A percentile compares a stretch with the other conserved stretches of the same genome.
These are phyloP conservation scores for Kurtzmaniella cleridarum DNA, from an alignment of 805 yeast genomes.

Conservation along the genomic window DNA sequence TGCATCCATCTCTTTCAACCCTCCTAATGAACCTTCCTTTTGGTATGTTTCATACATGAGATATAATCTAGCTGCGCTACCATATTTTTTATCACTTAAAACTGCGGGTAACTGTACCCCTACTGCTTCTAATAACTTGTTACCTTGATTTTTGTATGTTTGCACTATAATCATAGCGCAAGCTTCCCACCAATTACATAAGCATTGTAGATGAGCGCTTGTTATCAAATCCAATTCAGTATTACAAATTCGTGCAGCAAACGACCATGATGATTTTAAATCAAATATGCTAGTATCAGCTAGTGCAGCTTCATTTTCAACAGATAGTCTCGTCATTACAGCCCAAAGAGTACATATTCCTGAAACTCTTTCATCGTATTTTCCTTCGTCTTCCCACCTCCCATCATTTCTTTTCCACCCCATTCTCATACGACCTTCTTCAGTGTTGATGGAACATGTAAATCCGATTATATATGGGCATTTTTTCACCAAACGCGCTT, in stretches of 20 bases:
- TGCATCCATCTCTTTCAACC: conserved; percentile 40
- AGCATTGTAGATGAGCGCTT: conserved; percentile 65
- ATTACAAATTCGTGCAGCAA: conserved; percentile 70
- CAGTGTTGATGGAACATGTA: conserved; percentile 69
- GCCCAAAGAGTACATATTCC: conserved; percentile 83
- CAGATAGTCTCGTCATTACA: conserved; percentile 52
- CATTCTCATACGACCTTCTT: conserved; percentile 76
- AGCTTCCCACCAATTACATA: conserved; percentile 92
- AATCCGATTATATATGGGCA: conserved; percentile 88
- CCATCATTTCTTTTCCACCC: conserved; percentile 69
- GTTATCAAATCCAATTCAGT: conserved; percentile 43
- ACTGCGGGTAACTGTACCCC: conserved; percentile 49
- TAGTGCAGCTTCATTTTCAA: conserved; percentile 22
- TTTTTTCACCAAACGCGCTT: conserved; percentile 84
- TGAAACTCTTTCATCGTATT: conserved; percentile 78
- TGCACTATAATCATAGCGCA: conserved; percentile 51
- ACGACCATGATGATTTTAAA: conserved; percentile 50
- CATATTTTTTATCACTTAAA: conserved; percentile 47
- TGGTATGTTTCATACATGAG: conserved; percentile 80
- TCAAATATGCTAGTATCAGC: conserved; percentile 45
- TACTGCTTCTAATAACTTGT: conserved; percentile 49
- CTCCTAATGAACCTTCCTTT: conserved; percentile 39
- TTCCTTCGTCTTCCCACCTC: conserved; percentile 57
- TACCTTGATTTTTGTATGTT: conserved; percentile 66
- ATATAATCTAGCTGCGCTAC: conserved; percentile 75